Evolutionary conservation across 2,329 filamentous ascomycete species (phyloP), one percentile per base, ranked within the genome.

Genomic region (Akanthomyces dipterigenus): DNA sequence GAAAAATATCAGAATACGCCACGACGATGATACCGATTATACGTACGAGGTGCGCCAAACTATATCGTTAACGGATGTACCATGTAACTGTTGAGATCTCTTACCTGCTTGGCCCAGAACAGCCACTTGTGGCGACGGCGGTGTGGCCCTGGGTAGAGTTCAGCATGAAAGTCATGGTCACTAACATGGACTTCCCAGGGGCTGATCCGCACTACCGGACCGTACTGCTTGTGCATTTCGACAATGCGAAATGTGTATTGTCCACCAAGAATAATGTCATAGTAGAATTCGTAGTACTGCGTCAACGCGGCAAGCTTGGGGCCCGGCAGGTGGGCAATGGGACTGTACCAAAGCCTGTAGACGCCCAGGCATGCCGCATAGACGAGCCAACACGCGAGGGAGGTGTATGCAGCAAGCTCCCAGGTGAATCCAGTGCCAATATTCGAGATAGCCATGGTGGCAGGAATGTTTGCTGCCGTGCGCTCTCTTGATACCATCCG

Each of bases 241-340:
- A 70, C 66, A 24, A 80, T 75, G 60, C 77, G 72, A 65, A 72
- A 76, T 16, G 69, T 76, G 63, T 78, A 79, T 65, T 76, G 69
- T 1, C 77, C 78, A 6, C 73, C 71, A 6, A 73, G 67, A 46
- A 76, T 60, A 22, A 78, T 68, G 60, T 80, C 77, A 62, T 78
- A 78, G 66, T 78, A 80, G 54, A 73, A 72, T 63, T 76, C 75
- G 61, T 76, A 77, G 68, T 71, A 75, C 55, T 72, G 68, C 54
- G 74, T 76, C 53, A 75, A 64, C 5, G 74, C 75, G 28, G 75
- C 73, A 36, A 77, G 69, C 63, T 66, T 73, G 56, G 75, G 75
- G 3, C 75, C 75, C 0, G 75, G 75, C 50, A 77, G 71, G 58
- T 71, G 68, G 51, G 74, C 69, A 42, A 76, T 68, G 12, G 75